Conservation (phyloP, 345 rosid genomes). For the Garcia nutans region DNA sequence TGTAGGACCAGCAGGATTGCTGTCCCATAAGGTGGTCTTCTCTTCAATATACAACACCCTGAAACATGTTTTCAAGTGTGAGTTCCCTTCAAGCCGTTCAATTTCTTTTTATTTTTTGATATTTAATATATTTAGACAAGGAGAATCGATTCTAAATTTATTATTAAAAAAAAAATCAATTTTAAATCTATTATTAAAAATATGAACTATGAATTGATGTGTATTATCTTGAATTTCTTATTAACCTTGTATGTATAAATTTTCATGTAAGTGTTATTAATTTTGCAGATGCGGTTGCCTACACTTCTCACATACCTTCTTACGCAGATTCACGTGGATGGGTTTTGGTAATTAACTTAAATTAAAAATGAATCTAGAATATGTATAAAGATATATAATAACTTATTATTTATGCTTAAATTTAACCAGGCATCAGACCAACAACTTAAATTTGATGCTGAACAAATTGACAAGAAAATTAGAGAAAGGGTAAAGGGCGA, state of each 20-base stretch:
- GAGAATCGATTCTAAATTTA: too few species aligned
- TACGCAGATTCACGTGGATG: slow-evolving; percentile 91
- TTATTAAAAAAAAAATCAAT: too few species aligned
- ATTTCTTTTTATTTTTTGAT: too few species aligned
- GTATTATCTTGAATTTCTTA: too few species aligned
- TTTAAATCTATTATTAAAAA: too few species aligned
- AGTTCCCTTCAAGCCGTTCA: neutral
- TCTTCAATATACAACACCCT: slow-evolving; percentile 20
- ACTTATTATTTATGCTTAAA: too few species aligned
- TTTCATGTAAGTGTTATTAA: neutral
- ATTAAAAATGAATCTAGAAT: too few species aligned
- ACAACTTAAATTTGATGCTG: neutral
- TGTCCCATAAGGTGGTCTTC: slow-evolving; percentile 25
- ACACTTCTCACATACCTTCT: slow-evolving; percentile 83
- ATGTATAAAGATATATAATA: too few species aligned
- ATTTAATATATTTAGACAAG: too few species aligned
- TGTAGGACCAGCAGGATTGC: slow-evolving; percentile 21
- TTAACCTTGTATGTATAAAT: neutral
- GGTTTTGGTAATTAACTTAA: slow-evolving; percentile 54
- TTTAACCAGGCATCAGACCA: slow-evolving; percentile 15
- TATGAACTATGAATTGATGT: too few species aligned
- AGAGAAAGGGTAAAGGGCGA: slow-evolving; percentile 7
- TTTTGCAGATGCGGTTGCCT: slow-evolving; percentile 67
- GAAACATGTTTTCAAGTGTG: slow-evolving; percentile 22
- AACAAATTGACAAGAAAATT: slow-evolving; percentile 11